phyloP scores from a whole-genome alignment of 306 rosid genomes.

The Ammopiptanthus mongolicus region DNA sequence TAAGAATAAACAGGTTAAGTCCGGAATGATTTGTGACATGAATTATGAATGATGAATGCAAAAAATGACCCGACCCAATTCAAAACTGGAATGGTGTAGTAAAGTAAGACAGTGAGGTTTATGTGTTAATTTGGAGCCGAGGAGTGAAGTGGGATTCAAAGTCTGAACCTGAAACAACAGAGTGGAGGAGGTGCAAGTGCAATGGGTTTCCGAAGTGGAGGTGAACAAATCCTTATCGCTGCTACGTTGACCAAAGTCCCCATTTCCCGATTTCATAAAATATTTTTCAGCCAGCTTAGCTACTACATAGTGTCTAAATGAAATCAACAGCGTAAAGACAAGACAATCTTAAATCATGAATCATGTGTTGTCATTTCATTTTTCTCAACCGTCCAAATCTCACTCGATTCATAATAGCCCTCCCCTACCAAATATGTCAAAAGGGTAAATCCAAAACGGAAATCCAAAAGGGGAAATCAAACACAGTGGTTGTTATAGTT shows the following conservation, averaged over 20 bases:
- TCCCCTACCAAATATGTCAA: too few species aligned
- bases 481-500: too few species aligned
- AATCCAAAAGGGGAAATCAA: too few species aligned
- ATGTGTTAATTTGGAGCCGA: too few species aligned
- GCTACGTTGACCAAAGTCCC: neutral
- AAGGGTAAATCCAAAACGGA: too few species aligned
- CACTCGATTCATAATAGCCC: neutral
- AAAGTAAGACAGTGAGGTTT: too few species aligned
- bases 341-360: neutral
- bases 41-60: neutral
- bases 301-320: too few species aligned
- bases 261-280: neutral
- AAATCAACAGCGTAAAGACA: too few species aligned
- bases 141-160: neutral
- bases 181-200: neutral
- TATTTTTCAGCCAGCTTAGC: too few species aligned
- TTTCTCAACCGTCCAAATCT: neutral
- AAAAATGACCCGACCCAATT: conserved; percentile 2
- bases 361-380: neutral
- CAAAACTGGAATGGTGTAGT: neutral
- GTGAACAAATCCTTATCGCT: neutral
- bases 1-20: neutral
- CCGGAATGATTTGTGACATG: neutral
- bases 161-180: neutral
- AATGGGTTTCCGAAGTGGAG: neutral